A percentile compares a stretch with the other conserved stretches of the same genome.
These are phyloP conservation scores for Rhynchospora pubera DNA, from an alignment of 176 grass and related monocot genomes.

Conservation along the genomic window DNA sequence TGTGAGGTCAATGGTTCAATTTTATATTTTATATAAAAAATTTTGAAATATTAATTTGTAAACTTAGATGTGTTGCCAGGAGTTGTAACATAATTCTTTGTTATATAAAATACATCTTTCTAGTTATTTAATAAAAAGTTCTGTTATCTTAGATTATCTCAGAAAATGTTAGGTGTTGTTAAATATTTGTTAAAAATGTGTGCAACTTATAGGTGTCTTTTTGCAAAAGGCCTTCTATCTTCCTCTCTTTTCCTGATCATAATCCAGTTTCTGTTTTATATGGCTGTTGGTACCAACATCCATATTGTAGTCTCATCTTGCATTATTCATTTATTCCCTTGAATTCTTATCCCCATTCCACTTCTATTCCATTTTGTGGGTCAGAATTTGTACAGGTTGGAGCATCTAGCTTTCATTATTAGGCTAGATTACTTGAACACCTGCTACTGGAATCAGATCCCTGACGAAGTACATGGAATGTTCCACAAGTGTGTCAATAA, in stretches of 20 bases:
- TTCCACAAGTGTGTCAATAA: conserved; percentile 3
- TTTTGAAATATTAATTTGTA: too few species aligned
- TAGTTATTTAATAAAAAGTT: neutral
- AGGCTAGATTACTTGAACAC: neutral
- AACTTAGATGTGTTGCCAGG: too few species aligned
- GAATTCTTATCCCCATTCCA: neutral
- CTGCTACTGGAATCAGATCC: neutral
- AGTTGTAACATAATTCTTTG: too few species aligned
- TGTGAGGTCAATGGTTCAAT: too few species aligned
- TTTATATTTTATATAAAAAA: too few species aligned
- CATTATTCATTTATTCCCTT: neutral
- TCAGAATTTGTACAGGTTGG: conserved; percentile 6
- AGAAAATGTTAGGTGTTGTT: neutral
- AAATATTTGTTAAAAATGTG: neutral
- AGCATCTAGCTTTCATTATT: neutral
- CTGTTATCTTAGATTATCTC: neutral
- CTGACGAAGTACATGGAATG: neutral
- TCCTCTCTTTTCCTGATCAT: neutral
- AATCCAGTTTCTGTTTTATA: neutral
- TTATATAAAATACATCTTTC: neutral
- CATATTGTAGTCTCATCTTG: neutral
- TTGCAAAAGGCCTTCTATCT: neutral
- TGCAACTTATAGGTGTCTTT: neutral
- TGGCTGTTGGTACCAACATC: neutral
- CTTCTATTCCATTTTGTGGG: neutral